phyloP scores from a whole-genome alignment of 2,329 filamentous ascomycete genomes.

The Ophiocordyceps unilateralis region DNA sequence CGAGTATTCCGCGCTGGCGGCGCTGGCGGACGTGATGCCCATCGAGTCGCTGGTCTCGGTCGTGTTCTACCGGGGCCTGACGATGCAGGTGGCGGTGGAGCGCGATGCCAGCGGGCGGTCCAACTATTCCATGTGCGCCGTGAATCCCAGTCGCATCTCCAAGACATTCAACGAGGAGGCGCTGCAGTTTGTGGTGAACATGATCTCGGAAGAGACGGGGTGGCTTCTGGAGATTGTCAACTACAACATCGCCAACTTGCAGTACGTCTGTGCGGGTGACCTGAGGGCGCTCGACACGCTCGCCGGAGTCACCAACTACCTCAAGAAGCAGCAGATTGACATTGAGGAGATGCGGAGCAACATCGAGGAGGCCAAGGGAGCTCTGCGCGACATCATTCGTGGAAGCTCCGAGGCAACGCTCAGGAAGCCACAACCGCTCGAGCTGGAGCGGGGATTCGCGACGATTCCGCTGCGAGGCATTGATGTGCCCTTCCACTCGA shows the following conservation, averaged over 20 bases:
- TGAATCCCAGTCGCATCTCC: slow-evolving; percentile 95
- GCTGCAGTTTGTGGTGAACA: slow-evolving; percentile 90
- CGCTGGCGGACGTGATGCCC: slow-evolving; percentile 96
- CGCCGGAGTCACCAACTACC: slow-evolving; percentile 75
- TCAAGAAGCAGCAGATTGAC: slow-evolving; percentile 94
- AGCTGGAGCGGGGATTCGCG: slow-evolving; percentile 86
- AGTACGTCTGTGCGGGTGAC: slow-evolving; percentile 57
- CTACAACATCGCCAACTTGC: slow-evolving; percentile 67
- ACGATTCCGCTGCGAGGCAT: slow-evolving; percentile 95
- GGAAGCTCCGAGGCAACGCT: slow-evolving; percentile 76
- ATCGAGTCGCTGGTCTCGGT: slow-evolving; percentile 97
- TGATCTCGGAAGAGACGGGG: slow-evolving; percentile 79
- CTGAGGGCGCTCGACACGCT: slow-evolving; percentile 54
- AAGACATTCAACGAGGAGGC: slow-evolving; percentile 98
- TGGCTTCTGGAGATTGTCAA: slow-evolving; percentile 99
- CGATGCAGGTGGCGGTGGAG: slow-evolving; percentile 98
- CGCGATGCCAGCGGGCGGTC: slow-evolving; percentile 83
- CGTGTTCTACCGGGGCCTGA: slow-evolving; percentile 96
- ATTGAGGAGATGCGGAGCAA: slow-evolving; percentile 84
- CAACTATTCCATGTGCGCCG: slow-evolving; percentile 98
- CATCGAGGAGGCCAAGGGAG: slow-evolving; percentile 79
- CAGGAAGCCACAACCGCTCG: slow-evolving; percentile 72
- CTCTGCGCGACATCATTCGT: slow-evolving; percentile 79
- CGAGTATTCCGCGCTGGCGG: slow-evolving; percentile 93
- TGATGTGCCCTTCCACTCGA: slow-evolving; percentile 97